Conservation (phyloP, 768 basidiomycete species). For the Serendipita vermifera region DNA sequence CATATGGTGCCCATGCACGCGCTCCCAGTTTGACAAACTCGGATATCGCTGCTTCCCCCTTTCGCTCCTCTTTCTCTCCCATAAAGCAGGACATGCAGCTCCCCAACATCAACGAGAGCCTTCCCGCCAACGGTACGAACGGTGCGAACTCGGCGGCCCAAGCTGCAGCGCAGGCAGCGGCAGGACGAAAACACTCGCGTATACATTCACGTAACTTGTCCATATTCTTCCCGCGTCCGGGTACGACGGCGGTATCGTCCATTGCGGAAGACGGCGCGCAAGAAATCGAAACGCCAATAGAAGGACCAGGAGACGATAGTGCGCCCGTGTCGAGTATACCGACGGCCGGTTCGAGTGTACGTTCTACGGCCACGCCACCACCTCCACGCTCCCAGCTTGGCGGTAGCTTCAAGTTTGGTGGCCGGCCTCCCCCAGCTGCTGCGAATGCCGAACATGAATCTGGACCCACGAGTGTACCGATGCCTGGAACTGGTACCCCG, state of each 20-base stretch:
- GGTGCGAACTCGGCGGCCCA: background rate
- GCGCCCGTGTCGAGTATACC: conserved; percentile 32
- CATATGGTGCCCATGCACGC: background rate
- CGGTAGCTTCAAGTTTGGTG: conserved; percentile 55
- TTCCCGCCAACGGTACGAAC: background rate
- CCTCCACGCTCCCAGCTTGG: conserved; percentile 25
- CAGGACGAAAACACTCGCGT: conserved; percentile 47
- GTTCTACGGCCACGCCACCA: conserved; percentile 21
- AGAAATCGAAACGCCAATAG: conserved; percentile 37
- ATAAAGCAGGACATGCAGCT: background rate
- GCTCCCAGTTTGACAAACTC: background rate
- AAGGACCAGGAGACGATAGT: conserved; percentile 17
- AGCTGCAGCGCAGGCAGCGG: background rate
- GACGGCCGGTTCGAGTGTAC: conserved; percentile 21
- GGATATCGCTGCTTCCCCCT: background rate
- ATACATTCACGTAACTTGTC: conserved; percentile 87
- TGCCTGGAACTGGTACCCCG: background rate
- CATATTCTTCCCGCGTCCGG: conserved; percentile 79
- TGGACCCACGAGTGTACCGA: conserved; percentile 1
- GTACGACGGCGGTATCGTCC: conserved; percentile 38
- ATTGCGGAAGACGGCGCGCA: conserved; percentile 59
- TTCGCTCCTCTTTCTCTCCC: background rate
- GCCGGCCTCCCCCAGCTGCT: conserved; percentile 26
- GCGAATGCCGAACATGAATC: background rate
- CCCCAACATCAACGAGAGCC: background rate